Percentiles rank a stretch among this genome's conserved stretches.
phyloP scores from a whole-genome alignment of 441 rosid genomes.

The Viola pubescens region DNA sequence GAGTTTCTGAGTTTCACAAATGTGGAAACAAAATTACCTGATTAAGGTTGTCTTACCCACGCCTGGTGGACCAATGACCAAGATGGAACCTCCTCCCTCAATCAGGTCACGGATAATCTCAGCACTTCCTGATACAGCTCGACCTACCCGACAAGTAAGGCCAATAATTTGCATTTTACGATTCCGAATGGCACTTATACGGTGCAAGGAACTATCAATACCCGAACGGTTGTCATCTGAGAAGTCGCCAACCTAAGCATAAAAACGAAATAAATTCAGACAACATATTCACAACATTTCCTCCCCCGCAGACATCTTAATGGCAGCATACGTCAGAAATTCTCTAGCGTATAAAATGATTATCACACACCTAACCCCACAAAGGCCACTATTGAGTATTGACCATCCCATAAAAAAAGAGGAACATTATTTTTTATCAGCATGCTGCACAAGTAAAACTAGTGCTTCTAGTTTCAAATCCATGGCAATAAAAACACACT shows the following conservation, averaged over 20 bases:
- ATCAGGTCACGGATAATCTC: constrained; percentile 69
- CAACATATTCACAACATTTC: neutral
- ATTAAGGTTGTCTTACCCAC: constrained; percentile 96
- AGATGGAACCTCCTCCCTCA: constrained; percentile 76
- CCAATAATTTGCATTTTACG: constrained; percentile 83
- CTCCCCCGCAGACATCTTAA: no score
- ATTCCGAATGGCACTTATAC: constrained; percentile 90
- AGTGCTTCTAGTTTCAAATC: neutral
- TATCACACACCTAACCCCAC: neutral
- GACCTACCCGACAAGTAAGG: constrained; percentile 89
- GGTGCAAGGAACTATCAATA: constrained; percentile 78
- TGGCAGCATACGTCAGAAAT: no score
- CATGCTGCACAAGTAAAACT: neutral
- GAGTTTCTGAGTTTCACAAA: constrained; percentile 3
- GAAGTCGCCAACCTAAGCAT: constrained; percentile 75
- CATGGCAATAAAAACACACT: neutral
- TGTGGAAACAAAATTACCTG: constrained; percentile 38
- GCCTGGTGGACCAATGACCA: constrained; percentile 92
- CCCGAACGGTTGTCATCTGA: constrained; percentile 93
- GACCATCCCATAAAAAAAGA: neutral
- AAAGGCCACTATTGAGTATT: constrained; percentile 1
- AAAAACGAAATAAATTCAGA: constrained; percentile 15
- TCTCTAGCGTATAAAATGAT: neutral
- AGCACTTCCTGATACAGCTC: constrained; percentile 86
- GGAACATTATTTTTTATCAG: neutral